A percentile compares a stretch with the other conserved stretches of the same genome.
These are phyloP conservation scores for Eucalyptus sideroxylon DNA, from an alignment of 345 rosid genomes.

Conservation along the genomic window DNA sequence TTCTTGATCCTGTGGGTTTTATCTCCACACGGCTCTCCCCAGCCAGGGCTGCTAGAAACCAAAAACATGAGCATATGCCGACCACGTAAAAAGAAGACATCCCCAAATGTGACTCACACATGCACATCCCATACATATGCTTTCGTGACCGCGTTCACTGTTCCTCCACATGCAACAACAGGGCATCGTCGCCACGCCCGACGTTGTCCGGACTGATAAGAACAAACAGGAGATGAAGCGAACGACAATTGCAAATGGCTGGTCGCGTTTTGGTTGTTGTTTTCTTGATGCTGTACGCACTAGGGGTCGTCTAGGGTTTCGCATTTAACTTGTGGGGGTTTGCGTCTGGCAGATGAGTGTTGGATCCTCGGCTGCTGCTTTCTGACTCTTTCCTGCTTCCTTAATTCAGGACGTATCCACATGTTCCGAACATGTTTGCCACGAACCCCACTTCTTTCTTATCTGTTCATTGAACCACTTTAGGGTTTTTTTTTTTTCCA, in stretches of 20 bases:
- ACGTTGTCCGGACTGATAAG: neutral
- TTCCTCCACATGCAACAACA: slow-evolving; percentile 13
- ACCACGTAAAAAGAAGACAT: neutral
- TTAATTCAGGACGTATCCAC: neutral
- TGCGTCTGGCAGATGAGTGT: neutral
- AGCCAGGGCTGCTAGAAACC: neutral
- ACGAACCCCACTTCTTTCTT: neutral
- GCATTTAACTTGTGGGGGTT: neutral
- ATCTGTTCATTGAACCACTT: neutral
- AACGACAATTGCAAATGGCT: neutral
- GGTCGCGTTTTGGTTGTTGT: neutral
- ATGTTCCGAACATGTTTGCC: neutral
- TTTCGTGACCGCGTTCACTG: slow-evolving; percentile 6
- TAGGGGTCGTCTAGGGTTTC: neutral
- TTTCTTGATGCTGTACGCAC: neutral
- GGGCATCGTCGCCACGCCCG: neutral
- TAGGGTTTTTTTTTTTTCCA: neutral
- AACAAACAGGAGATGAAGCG: neutral
- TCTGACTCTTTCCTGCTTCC: slow-evolving; percentile 6
- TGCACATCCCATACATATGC: neutral
- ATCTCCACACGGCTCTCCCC: neutral
- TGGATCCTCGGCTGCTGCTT: neutral
- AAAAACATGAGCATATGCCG: neutral
- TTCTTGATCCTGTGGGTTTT: neutral
- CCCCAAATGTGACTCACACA: neutral